Evolutionary conservation across 495 filamentous ascomycete genomes (phyloP).

Genomic region (Penicillium salamii): DNA sequence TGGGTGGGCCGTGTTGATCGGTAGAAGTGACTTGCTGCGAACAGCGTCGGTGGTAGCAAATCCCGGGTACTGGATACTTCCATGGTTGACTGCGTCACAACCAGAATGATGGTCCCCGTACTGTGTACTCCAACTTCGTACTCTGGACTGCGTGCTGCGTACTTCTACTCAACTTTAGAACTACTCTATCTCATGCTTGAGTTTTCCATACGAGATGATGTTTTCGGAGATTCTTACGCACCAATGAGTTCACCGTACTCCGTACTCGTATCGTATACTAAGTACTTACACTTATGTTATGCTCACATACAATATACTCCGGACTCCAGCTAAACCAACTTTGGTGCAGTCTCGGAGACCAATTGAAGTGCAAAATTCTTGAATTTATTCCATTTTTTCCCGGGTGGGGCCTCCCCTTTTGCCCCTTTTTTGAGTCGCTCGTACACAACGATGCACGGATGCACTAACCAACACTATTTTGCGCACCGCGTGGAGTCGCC

Average conservation of each 20-base stretch:
- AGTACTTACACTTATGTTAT: no score
- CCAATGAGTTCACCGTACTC: conserved; percentile 12
- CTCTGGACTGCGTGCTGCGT: no score
- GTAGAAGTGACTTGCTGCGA: not conserved
- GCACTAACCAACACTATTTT: not conserved
- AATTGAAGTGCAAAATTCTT: no score
- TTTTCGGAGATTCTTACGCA: no score
- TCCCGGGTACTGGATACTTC: conserved; percentile 1
- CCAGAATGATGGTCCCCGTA: not conserved
- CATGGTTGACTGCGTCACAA: conserved; percentile 6
- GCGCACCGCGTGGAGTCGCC: not conserved
- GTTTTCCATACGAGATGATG: no score
- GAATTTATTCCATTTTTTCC: not conserved
- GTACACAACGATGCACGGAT: not conserved
- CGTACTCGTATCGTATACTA: no score
- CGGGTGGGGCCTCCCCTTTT: not conserved
- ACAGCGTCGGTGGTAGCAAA: not conserved
- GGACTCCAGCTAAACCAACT: no score
- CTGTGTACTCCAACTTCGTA: not conserved
- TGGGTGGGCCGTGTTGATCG: not conserved
- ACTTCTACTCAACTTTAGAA: no score
- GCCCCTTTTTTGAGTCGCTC: conserved; percentile 14
- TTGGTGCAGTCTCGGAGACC: no score
- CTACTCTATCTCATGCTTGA: no score
- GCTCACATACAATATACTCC: no score